Percentiles rank a stretch among this genome's conserved stretches.
Conservation (phyloP, 1,284 basidiomycete genomes). For the Cutaneotrichosporon cutaneum region DNA sequence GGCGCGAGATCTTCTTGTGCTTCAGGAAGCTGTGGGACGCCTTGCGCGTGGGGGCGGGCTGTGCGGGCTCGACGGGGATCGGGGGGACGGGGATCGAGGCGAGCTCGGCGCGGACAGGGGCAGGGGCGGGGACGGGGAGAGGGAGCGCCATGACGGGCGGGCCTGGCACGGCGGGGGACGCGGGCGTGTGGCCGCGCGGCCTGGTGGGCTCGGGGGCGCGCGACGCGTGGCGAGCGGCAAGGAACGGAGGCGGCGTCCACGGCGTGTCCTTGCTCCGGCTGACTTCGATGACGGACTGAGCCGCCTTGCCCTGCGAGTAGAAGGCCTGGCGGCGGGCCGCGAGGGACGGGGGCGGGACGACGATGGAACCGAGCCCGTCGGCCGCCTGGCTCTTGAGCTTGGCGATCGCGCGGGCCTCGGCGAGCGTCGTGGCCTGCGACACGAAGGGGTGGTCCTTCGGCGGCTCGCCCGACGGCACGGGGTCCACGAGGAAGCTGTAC, state of each 20-base stretch:
- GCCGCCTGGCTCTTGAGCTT: not conserved
- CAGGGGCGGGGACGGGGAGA: not conserved
- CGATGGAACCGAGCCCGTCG: not conserved
- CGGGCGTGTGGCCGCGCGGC: not conserved
- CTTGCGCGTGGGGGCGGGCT: constrained; percentile 13
- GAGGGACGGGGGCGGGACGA: not conserved
- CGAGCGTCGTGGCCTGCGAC: not conserved
- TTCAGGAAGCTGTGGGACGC: constrained; percentile 10
- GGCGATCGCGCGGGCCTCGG: not conserved
- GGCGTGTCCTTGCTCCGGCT: not conserved
- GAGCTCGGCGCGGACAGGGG: not conserved
- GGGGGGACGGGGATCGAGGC: not conserved
- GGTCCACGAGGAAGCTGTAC: not conserved
- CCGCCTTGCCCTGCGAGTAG: constrained; percentile 29
- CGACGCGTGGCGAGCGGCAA: not conserved
- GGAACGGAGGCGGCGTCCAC: constrained; percentile 10
- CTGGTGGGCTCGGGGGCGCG: not conserved
- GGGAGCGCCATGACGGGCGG: constrained; percentile 2
- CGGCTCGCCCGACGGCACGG: too few species aligned
- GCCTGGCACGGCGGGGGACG: constrained; percentile 2
- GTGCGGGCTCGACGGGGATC: not conserved
- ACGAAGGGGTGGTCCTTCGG: not conserved
- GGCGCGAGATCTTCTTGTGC: constrained; percentile 20
- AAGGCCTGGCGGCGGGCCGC: constrained; percentile 20
- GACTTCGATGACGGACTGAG: constrained; percentile 31